Evolutionary conservation across 2,329 filamentous ascomycete species (phyloP).

Genomic region (Sclerotinia glacialis): DNA sequence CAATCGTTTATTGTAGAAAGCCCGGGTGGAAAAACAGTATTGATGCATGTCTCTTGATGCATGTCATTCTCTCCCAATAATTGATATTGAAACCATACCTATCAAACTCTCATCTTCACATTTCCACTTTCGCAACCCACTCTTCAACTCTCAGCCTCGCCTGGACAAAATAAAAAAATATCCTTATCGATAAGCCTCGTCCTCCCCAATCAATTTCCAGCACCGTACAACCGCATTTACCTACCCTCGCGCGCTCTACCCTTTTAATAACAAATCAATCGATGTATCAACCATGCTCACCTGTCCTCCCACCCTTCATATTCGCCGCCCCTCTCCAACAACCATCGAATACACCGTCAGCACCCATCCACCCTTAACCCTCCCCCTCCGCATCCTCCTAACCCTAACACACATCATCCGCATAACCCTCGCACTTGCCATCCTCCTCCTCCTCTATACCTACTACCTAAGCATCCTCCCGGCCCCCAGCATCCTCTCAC

Average conservation of each 20-base stretch:
- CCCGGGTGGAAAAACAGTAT: not conserved
- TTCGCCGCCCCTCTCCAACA: conserved; percentile 73
- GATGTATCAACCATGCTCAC: conserved; percentile 53
- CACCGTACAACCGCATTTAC: not conserved
- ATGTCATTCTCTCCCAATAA: not conserved
- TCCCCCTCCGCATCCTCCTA: conserved; percentile 49
- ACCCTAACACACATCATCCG: conserved; percentile 45
- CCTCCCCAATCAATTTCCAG: not conserved
- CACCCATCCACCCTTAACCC: conserved; percentile 60
- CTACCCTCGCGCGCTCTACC: not conserved
- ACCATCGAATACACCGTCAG: conserved; percentile 93
- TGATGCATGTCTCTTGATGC: not conserved
- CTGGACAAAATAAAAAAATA: not conserved
- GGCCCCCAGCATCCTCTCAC: conserved; percentile 31
- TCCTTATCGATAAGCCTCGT: conserved; percentile 20
- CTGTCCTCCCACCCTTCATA: conserved; percentile 57
- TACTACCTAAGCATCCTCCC: conserved; percentile 42
- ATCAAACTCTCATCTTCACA: not conserved
- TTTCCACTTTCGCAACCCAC: not conserved
- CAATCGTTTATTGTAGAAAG: conserved; percentile 1
- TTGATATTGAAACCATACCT: not conserved
- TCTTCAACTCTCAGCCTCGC: not conserved
- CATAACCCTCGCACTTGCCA: conserved; percentile 42
- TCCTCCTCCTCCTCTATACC: conserved; percentile 51
- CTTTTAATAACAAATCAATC: conserved; percentile 23